Evolutionary conservation across 1,139 yeast species (phyloP).

Genomic region (Taphrina wiesneri): DNA sequence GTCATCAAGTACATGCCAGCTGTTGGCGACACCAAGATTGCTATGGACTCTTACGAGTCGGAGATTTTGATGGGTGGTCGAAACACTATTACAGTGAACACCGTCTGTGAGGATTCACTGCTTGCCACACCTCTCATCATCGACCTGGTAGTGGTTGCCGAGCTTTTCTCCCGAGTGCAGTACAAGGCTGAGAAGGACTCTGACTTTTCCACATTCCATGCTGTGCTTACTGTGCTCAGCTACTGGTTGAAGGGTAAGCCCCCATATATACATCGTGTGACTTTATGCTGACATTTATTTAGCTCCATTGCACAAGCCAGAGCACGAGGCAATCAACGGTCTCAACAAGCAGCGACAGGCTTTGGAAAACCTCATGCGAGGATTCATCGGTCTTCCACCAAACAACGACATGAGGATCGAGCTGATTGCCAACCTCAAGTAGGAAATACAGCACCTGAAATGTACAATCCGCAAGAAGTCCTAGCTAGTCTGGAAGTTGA

Average conservation of each 20-base stretch:
- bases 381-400: constrained; percentile 85
- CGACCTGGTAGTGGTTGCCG: constrained; percentile 86
- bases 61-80: constrained; percentile 98
- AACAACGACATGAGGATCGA: constrained; percentile 91
- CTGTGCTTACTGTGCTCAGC: constrained; percentile 81
- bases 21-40: constrained; percentile 94
- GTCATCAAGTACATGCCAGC: constrained; percentile 93
- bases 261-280: background rate
- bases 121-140: constrained; percentile 93
- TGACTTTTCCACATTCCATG: constrained; percentile 69
- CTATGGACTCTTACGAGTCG: constrained; percentile 97
- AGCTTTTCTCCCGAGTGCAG: constrained; percentile 80
- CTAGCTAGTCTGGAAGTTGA: constrained; percentile 9
- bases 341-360: constrained; percentile 93
- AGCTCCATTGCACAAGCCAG: constrained; percentile 44
- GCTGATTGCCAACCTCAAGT: constrained; percentile 37
- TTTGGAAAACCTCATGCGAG: constrained; percentile 84
- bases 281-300: background rate
- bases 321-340: constrained; percentile 87
- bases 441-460: background rate
- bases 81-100: constrained; percentile 88
- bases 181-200: constrained; percentile 58
- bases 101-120: constrained; percentile 93
- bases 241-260: constrained; percentile 91
- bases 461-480: background rate